Percentiles rank a stretch among this genome's conserved stretches.
These are phyloP conservation scores for Phoenix dactylifera DNA, from an alignment of 176 grass and related monocot species.

Conservation along the genomic window DNA sequence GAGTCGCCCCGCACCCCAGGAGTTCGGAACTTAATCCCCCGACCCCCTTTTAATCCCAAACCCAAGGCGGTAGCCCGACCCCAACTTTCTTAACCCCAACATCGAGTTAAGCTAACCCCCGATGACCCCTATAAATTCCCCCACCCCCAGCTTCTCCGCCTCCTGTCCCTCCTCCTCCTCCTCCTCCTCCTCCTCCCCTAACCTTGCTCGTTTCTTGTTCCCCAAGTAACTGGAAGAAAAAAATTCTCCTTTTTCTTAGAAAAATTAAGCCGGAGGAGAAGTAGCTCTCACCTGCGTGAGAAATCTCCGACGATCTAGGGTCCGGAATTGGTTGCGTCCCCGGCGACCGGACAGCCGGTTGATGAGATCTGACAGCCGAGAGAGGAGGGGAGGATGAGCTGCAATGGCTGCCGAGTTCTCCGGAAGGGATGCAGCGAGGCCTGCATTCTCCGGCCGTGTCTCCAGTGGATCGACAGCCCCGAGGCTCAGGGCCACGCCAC, in stretches of 20 bases:
- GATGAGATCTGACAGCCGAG: not conserved
- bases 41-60: not conserved
- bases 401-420: slow-evolving; percentile 97
- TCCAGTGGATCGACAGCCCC: slow-evolving; percentile 68
- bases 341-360: no score
- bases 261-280: not conserved
- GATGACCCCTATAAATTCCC: slow-evolving; percentile 38
- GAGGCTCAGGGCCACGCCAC: slow-evolving; percentile 95
- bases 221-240: not conserved
- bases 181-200: slow-evolving; percentile 18
- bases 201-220: not conserved
- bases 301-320: not conserved
- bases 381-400: slow-evolving; percentile 55
- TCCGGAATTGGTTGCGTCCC: not conserved
- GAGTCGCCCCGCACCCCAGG: slow-evolving; percentile 81
- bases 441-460: slow-evolving; percentile 81
- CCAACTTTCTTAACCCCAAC: not conserved
- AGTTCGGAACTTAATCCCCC: slow-evolving; percentile 38
- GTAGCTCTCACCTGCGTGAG: not conserved
- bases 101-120: slow-evolving; percentile 15
- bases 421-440: slow-evolving; percentile 89
- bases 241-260: no score
- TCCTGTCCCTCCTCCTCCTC: slow-evolving; percentile 7
- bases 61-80: slow-evolving; percentile 6
- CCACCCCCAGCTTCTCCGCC: not conserved